Conservation (phyloP, 306 rosid genomes). For the Luffa aegyptiaca region DNA sequence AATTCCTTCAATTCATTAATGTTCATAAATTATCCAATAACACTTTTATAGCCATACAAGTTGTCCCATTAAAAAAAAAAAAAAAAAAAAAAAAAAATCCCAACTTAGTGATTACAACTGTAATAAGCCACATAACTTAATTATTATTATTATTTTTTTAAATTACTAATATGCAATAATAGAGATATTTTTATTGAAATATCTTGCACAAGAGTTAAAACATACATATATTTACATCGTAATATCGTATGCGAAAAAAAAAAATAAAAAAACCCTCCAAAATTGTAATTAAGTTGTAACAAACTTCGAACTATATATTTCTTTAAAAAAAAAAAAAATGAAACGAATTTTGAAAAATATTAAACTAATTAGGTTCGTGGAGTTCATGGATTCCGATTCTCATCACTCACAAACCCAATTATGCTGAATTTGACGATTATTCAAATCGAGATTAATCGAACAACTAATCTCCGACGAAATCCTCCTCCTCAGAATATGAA, state of each 20-base stretch:
- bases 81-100: too few species aligned
- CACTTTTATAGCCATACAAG: too few species aligned
- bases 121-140: too few species aligned
- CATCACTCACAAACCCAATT: conserved; percentile 21
- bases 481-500: conserved; percentile 29
- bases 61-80: too few species aligned
- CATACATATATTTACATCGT: neutral
- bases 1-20: neutral
- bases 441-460: conserved; percentile 30
- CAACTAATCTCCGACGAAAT: conserved; percentile 33
- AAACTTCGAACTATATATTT: neutral
- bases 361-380: neutral
- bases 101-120: too few species aligned
- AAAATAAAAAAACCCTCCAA: neutral
- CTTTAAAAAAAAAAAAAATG: neutral
- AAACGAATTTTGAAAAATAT: neutral
- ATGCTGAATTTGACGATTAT: conserved; percentile 21
- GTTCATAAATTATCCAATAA: neutral
- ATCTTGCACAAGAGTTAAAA: neutral
- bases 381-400: too few species aligned
- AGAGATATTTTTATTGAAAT: neutral
- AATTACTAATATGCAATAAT: neutral
- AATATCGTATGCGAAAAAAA: neutral
- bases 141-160: too few species aligned
- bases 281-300: neutral